Evolutionary conservation across 768 basidiomycete genomes (phyloP).

Genomic region (Lentinula aciculospora): DNA sequence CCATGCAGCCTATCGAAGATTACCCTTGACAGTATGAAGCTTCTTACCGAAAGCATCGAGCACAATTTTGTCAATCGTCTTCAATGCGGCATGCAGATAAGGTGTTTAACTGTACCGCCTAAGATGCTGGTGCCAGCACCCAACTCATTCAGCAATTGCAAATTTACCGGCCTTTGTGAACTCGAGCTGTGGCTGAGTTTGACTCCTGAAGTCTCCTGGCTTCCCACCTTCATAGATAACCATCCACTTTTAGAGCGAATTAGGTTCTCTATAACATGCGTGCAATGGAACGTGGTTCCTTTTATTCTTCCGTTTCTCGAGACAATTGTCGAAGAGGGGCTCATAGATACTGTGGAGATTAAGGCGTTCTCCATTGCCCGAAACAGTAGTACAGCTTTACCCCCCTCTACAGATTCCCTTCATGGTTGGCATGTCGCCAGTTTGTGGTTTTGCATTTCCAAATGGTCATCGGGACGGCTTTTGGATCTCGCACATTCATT

Average conservation of each 20-base stretch:
- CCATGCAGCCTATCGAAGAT: not conserved
- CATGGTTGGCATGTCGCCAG: not conserved
- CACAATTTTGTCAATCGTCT: not conserved
- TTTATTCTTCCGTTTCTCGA: not conserved
- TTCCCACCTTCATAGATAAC: not conserved
- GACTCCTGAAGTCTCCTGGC: not conserved
- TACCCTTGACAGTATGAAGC: not conserved
- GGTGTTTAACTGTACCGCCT: not conserved
- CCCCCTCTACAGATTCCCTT: not conserved
- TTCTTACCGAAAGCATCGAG: not conserved
- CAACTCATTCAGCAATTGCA: not conserved
- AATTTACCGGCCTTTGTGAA: not conserved
- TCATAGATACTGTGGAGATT: not conserved
- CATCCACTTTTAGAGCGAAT: not conserved
- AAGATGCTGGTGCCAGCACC: not conserved
- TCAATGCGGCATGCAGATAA: not conserved
- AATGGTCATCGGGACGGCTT: not conserved
- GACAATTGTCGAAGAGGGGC: not conserved
- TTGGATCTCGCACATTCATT: not conserved
- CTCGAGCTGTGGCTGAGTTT: not conserved
- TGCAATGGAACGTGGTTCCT: not conserved
- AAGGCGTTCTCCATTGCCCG: conserved; percentile 1
- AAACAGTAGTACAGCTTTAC: not conserved
- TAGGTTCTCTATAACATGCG: not conserved
- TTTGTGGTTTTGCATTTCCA: not conserved